Conservation (phyloP, 1,284 basidiomycete genomes). For the Ceratobasidium sp. region DNA sequence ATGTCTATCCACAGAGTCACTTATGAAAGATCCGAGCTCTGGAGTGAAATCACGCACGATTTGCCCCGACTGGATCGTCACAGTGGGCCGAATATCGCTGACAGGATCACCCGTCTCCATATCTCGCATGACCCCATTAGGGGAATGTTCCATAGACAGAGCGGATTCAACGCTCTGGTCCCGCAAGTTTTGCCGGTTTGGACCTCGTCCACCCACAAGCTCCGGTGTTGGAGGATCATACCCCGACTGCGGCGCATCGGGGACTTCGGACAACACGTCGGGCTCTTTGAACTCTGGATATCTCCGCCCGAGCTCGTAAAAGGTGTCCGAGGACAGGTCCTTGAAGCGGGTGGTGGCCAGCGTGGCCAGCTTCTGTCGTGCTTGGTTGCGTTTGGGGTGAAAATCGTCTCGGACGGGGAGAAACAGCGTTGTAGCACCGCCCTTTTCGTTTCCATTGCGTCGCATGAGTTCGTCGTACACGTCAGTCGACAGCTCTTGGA, state of each 20-base stretch:
- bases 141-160: no score
- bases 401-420: constrained; percentile 92
- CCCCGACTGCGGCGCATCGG: neutral
- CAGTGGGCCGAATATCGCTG: no score
- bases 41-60: no score
- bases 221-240: neutral
- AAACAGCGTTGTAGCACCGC: constrained; percentile 70
- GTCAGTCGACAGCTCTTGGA: constrained; percentile 91
- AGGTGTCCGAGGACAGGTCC: constrained; percentile 96
- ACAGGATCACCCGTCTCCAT: no score
- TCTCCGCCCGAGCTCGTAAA: constrained; percentile 89
- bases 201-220: no score
- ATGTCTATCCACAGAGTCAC: no score
- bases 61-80: no score
- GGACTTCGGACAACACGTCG: constrained; percentile 51
- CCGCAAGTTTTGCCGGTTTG: neutral
- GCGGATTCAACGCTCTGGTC: neutral
- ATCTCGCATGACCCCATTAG: no score
- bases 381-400: constrained; percentile 98
- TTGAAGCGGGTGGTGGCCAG: constrained; percentile 91
- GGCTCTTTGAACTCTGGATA: constrained; percentile 95
- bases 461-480: constrained; percentile 92
- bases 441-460: constrained; percentile 60
- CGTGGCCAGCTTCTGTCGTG: constrained; percentile 96
- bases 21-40: no score